A percentile compares a stretch with the other conserved stretches of the same genome.
Conservation (phyloP, 208 protist genomes). For the Leishmania guyanensis region DNA sequence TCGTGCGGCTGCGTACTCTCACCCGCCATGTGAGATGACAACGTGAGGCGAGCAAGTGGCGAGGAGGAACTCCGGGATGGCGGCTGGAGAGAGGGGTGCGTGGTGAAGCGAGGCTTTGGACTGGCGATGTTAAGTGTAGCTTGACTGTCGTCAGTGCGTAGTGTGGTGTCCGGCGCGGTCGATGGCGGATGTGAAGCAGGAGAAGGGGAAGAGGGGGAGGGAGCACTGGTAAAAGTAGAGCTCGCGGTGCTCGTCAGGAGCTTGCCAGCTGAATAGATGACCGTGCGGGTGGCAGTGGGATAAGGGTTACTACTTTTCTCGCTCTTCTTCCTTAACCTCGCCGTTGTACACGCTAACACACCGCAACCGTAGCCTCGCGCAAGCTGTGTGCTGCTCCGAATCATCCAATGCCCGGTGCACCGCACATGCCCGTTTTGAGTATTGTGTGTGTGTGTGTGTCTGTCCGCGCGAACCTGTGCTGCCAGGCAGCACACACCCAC, state of each 20-base stretch:
- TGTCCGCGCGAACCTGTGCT: too few relatives aligned
- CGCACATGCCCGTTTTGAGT: background rate
- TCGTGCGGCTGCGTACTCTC: constrained; percentile 15
- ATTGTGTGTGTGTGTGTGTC: background rate
- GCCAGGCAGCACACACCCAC: too few relatives aligned
- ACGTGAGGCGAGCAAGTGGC: background rate
- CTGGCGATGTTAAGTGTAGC: constrained; percentile 4
- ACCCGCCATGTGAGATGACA: constrained; percentile 20
- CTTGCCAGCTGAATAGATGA: constrained; percentile 43
- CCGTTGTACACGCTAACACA: constrained; percentile 28
- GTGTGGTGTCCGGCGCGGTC: background rate
- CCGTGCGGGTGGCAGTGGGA: constrained; percentile 48
- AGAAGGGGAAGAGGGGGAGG: constrained; percentile 27
- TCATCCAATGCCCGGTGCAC: constrained; percentile 7
- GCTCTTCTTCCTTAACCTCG: constrained; percentile 38
- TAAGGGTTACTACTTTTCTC: constrained; percentile 48
- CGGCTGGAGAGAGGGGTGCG: constrained; percentile 15
- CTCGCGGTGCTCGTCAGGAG: background rate
- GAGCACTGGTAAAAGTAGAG: constrained; percentile 9
- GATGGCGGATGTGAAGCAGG: constrained; percentile 13
- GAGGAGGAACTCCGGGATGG: background rate
- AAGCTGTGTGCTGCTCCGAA: constrained; percentile 28
- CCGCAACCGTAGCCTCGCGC: constrained; percentile 27
- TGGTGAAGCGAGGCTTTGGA: background rate
- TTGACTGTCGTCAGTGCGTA: constrained; percentile 5